Evolutionary conservation across 495 filamentous ascomycete genomes (phyloP).

Genomic region (Jackrogersella minutella): DNA sequence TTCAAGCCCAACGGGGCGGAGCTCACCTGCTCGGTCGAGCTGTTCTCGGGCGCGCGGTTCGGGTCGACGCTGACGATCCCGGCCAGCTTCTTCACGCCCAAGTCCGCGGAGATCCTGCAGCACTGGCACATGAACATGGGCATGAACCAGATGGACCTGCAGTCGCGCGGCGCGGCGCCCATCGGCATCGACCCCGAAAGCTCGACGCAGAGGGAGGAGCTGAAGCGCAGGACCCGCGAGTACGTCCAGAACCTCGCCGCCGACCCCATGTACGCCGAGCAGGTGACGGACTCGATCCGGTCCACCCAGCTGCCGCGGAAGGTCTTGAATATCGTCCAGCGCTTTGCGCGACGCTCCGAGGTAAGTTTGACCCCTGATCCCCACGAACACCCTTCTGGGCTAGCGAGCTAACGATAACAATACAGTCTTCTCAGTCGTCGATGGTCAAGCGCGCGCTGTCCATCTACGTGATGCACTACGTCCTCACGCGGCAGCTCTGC

Average conservation of each 20-base stretch:
- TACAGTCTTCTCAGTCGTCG: constrained; percentile 27
- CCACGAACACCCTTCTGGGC: no score
- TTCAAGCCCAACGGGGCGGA: constrained; percentile 50
- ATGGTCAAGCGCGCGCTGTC: constrained; percentile 57
- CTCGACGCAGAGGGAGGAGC: constrained; percentile 47
- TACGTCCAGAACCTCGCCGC: constrained; percentile 55
- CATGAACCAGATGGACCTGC: constrained; percentile 46
- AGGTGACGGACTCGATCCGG: constrained; percentile 53
- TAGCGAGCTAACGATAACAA: not conserved
- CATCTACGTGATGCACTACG: constrained; percentile 61
- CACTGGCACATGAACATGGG: constrained; percentile 52
- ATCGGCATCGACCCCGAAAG: constrained; percentile 53
- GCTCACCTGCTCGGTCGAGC: constrained; percentile 50
- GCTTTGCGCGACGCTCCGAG: constrained; percentile 48
- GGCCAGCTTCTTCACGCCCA: constrained; percentile 58
- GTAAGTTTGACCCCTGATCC: constrained; percentile 26
- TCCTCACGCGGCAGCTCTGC: constrained; percentile 58
- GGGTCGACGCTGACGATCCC: constrained; percentile 47
- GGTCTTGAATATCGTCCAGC: constrained; percentile 53
- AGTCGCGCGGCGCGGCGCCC: constrained; percentile 49
- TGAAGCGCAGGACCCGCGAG: constrained; percentile 49
- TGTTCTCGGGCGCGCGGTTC: constrained; percentile 54
- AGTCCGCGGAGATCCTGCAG: constrained; percentile 53
- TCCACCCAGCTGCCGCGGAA: constrained; percentile 52
- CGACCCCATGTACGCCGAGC: constrained; percentile 52